Percentiles rank a stretch among this genome's conserved stretches.
Evolutionary conservation across 768 basidiomycete genomes (phyloP).

Genomic region (Termitomyces sp.): DNA sequence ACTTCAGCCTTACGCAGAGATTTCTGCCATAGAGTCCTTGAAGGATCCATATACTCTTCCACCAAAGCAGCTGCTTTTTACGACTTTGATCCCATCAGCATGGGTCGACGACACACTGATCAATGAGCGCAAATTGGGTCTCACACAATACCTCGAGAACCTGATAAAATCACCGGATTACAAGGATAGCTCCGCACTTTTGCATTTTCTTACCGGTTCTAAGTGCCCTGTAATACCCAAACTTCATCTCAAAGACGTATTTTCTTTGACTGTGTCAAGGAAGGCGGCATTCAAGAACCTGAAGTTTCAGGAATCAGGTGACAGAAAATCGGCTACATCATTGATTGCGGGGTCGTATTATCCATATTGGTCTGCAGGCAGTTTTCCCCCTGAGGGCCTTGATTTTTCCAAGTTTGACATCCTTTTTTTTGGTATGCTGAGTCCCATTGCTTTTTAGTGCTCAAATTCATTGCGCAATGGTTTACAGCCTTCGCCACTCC

Average conservation of each 20-base stretch:
- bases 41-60: slow-evolving; percentile 37
- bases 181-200: slow-evolving; percentile 25
- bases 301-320: neutral
- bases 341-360: slow-evolving; percentile 42
- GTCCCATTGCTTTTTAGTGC: neutral
- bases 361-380: slow-evolving; percentile 42
- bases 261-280: neutral
- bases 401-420: slow-evolving; percentile 65
- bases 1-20: neutral
- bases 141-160: slow-evolving; percentile 34
- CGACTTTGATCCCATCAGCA: slow-evolving; percentile 41
- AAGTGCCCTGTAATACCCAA: neutral
- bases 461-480: neutral
- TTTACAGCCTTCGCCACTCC: slow-evolving; percentile 62
- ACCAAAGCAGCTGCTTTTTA: slow-evolving; percentile 44
- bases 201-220: slow-evolving; percentile 22
- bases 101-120: slow-evolving; percentile 51
- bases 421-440: slow-evolving; percentile 50
- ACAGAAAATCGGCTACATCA: slow-evolving; percentile 11
- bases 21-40: slow-evolving; percentile 12
- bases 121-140: slow-evolving; percentile 42
- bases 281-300: neutral
- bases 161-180: slow-evolving; percentile 32
- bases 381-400: slow-evolving; percentile 48
- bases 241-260: neutral